phyloP scores from a whole-genome alignment of 2,329 filamentous ascomycete species.

The Lachnellula subtilissima region DNA sequence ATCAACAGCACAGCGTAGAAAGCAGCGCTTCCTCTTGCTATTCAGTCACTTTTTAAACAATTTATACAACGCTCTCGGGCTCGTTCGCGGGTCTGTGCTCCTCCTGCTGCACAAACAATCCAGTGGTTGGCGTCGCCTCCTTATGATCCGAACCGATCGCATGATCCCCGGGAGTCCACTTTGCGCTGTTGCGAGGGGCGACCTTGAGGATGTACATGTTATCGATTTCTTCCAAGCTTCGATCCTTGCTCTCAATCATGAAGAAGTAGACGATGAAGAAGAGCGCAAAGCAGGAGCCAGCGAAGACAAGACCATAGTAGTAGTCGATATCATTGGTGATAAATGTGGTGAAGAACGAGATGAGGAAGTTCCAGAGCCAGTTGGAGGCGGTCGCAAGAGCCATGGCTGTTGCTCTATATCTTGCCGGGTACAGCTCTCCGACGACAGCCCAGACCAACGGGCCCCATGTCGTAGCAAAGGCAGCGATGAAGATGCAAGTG shows the following conservation, averaged over 20 bases:
- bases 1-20: not conserved
- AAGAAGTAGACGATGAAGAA: constrained; percentile 72
- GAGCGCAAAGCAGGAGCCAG: constrained; percentile 60
- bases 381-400: constrained; percentile 57
- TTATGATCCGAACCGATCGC: not conserved
- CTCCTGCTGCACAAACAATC: constrained; percentile 21
- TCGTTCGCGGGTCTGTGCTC: not conserved
- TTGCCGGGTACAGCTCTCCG: constrained; percentile 60
- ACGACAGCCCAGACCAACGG: constrained; percentile 65
- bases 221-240: constrained; percentile 74
- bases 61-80: not conserved
- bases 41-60: not conserved
- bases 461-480: constrained; percentile 66
- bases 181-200: constrained; percentile 37
- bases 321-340: constrained; percentile 63
- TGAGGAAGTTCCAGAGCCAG: constrained; percentile 67
- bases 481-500: constrained; percentile 60
- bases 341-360: constrained; percentile 74
- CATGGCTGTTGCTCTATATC: constrained; percentile 56
- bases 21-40: not conserved
- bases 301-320: constrained; percentile 68
- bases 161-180: constrained; percentile 20
- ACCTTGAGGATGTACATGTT: constrained; percentile 62
- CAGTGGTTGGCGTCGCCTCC: not conserved
- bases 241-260: constrained; percentile 67